A percentile compares a stretch with the other conserved stretches of the same genome.
These are phyloP conservation scores for Tetrapisispora nanseiensis DNA, from an alignment of 805 yeast species.

Conservation along the genomic window DNA sequence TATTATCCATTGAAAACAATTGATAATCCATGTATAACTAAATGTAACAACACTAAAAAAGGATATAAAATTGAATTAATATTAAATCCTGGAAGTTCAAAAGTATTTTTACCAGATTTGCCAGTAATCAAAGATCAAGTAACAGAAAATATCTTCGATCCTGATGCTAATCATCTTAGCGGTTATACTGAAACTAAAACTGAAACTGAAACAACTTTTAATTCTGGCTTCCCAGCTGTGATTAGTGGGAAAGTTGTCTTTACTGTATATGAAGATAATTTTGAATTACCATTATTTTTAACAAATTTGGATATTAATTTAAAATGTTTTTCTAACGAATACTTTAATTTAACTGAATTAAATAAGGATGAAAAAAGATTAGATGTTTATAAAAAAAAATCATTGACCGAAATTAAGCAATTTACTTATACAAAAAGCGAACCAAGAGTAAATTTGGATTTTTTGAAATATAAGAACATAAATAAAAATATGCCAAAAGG, in stretches of 20 bases:
- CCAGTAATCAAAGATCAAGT: constrained; percentile 2
- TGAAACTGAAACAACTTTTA: background rate
- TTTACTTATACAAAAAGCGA: background rate
- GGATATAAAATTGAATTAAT: constrained; percentile 11
- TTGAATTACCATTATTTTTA: constrained; percentile 6
- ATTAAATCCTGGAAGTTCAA: constrained; percentile 8
- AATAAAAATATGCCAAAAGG: background rate
- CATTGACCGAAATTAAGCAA: background rate
- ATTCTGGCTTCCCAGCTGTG: background rate
- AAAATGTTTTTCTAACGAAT: constrained; percentile 16
- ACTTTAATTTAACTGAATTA: constrained; percentile 8
- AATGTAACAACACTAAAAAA: constrained; percentile 5
- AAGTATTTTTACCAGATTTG: constrained; percentile 11
- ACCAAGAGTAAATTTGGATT: constrained; percentile 2
- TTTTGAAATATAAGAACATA: background rate
- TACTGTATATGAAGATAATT: background rate
- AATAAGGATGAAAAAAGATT: background rate
- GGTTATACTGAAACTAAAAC: background rate
- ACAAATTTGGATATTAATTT: constrained; percentile 8
- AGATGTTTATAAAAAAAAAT: background rate
- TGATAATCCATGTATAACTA: constrained; percentile 10
- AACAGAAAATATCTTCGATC: background rate
- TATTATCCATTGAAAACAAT: constrained; percentile 11
- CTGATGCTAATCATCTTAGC: constrained; percentile 1
- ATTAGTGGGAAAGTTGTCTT: constrained; percentile 7